Base-by-base conservation (phyloP, 139 green algal species). In the Picochlorum sp. region DNA sequence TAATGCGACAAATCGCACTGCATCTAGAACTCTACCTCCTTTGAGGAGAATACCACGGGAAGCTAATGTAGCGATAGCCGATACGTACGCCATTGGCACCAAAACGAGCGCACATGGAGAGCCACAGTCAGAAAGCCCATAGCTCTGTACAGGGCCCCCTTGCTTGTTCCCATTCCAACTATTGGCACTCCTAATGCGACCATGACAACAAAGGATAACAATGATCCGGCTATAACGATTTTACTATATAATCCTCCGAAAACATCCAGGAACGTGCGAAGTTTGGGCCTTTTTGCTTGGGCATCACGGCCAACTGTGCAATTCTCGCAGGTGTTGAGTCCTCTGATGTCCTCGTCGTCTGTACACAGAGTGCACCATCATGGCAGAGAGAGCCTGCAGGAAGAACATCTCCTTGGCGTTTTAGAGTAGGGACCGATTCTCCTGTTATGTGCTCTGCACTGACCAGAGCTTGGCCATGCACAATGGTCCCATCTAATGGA, bases 71-170 rank as follows among this genome's bases (percentile, higher is more conserved):
- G 83, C 80, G 16, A 96, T 88, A 37, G 89, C 82, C 26, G 86
- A 88, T 9, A 92, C 85, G 69, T 96, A 96, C 2, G 88, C 84
- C 21, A 96, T 72, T 20, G 90, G 90, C 30, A 90, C 83, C 52
- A 96, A 72, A 34, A 88, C 83, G 34, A 96, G 68, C 5, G 90
- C 89, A 73, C 90, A 96, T 1, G 90, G 90, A 0, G 87, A 87
- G 66, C 87, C 13, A 85, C 83, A 2, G 86, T 92, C 11, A 93
- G 76, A 50, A 91, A 69, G 41, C 83, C 86, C 83, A 94, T 85
- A 1, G 85, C 84, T 3, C 83, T 77, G 73, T 95, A 95, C 51
- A 92, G 65, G 8, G 88, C 85, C 2, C 88, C 89, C 1, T 75
- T 65, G 20, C 7, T 49, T 15, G 18, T 32, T 14, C 13, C 15